Conservation (phyloP, 2,329 filamentous ascomycete genomes). For the Colletotrichum tropicale region DNA sequence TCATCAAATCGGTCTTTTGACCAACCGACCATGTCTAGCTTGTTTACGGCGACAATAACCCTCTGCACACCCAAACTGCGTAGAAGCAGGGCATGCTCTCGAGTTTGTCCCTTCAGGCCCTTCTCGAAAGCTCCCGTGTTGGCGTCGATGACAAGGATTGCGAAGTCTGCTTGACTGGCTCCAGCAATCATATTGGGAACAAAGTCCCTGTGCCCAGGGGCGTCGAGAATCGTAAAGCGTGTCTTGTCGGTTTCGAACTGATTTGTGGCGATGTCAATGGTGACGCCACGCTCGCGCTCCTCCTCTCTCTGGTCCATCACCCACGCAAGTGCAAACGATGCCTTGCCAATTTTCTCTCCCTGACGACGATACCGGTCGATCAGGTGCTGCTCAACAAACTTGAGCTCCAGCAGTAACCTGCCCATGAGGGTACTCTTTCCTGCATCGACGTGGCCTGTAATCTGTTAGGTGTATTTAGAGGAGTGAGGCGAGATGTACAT, state of each 20-base stretch:
- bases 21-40: slow-evolving; percentile 89
- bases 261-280: slow-evolving; percentile 95
- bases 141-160: slow-evolving; percentile 91
- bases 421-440: slow-evolving; percentile 99
- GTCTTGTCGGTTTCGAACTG: slow-evolving; percentile 90
- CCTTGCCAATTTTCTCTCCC: slow-evolving; percentile 90
- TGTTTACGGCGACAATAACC: slow-evolving; percentile 92
- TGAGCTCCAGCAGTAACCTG: slow-evolving; percentile 85
- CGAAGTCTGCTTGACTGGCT: slow-evolving; percentile 94
- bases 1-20: slow-evolving; percentile 81
- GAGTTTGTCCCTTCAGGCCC: slow-evolving; percentile 90
- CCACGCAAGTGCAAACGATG: slow-evolving; percentile 96
- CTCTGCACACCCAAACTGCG: slow-evolving; percentile 89
- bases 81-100: slow-evolving; percentile 88
- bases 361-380: slow-evolving; percentile 88
- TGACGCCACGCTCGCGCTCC: slow-evolving; percentile 88
- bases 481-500: slow-evolving; percentile 33
- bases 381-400: slow-evolving; percentile 85
- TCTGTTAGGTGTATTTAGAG: slow-evolving; percentile 2
- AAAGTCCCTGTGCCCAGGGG: slow-evolving; percentile 93
- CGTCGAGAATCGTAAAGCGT: slow-evolving; percentile 91
- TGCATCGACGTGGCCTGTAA: slow-evolving; percentile 87
- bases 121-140: slow-evolving; percentile 91
- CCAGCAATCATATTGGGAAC: slow-evolving; percentile 99
- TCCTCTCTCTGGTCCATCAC: slow-evolving; percentile 92